These are phyloP conservation scores for Phytophthora capsici DNA, from an alignment of 352 stramenopile genomes.

Conservation along the genomic window DNA sequence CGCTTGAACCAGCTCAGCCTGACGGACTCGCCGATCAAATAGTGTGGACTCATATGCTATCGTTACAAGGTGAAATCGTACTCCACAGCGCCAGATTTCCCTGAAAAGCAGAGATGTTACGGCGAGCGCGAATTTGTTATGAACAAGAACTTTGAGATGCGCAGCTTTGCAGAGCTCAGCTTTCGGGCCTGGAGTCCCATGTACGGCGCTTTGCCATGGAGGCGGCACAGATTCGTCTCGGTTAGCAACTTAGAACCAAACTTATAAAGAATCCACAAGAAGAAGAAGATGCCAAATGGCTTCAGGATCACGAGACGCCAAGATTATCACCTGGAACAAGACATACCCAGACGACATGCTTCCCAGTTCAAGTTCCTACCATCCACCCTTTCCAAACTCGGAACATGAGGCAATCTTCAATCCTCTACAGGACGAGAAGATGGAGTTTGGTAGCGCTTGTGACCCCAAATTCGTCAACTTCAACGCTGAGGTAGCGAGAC, in stretches of 20 bases:
- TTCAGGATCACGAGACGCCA: not conserved
- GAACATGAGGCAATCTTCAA: no score
- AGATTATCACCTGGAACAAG: not conserved
- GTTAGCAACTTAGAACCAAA: not conserved
- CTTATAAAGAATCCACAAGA: no score
- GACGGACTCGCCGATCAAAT: conserved; percentile 46
- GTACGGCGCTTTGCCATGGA: conserved; percentile 44
- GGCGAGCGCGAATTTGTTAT: conserved; percentile 40
- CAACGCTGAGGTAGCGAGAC: no score
- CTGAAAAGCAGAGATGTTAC: conserved; percentile 60
- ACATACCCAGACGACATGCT: no score
- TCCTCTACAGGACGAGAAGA: no score
- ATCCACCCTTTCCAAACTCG: no score
- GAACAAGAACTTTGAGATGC: conserved; percentile 39
- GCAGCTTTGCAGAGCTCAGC: conserved; percentile 29
- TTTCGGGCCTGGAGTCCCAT: conserved; percentile 34
- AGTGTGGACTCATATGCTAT: conserved; percentile 70
- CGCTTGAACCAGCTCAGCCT: conserved; percentile 18
- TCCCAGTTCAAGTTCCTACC: no score
- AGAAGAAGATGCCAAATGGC: no score
- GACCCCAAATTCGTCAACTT: no score
- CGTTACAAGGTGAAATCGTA: conserved; percentile 68
- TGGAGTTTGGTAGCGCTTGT: no score
- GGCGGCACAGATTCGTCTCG: conserved; percentile 21
- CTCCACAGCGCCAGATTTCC: conserved; percentile 37